Conservation (phyloP, 768 basidiomycete genomes). For the Trametes punicea region DNA sequence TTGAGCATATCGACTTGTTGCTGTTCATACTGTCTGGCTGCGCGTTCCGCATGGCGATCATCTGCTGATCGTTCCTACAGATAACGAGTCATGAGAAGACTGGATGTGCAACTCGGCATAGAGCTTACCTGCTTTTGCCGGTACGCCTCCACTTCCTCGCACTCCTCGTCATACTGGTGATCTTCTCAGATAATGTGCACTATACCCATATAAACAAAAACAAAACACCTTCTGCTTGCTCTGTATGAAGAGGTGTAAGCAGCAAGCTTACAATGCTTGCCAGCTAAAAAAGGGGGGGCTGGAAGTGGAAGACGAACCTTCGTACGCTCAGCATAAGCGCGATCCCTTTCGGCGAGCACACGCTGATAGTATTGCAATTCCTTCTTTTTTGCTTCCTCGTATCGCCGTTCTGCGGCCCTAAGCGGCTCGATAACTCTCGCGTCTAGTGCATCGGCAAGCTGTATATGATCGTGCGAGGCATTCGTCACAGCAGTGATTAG, state of each 20-base stretch:
- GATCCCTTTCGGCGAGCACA: conserved; percentile 67
- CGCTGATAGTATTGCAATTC: conserved; percentile 72
- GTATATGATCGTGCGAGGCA: conserved; percentile 66
- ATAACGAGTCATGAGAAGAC: neutral
- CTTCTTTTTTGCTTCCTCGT: conserved; percentile 70
- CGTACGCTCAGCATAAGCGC: conserved; percentile 58
- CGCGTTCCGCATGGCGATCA: conserved; percentile 73
- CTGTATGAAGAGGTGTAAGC: conserved; percentile 33
- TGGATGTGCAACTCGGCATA: neutral
- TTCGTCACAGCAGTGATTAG: conserved; percentile 59
- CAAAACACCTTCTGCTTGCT: conserved; percentile 57
- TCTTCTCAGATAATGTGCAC: neutral
- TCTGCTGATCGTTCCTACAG: conserved; percentile 63
- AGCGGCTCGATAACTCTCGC: conserved; percentile 64
- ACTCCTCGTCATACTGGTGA: conserved; percentile 75
- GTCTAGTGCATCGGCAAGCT: conserved; percentile 58
- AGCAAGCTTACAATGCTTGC: too few relatives aligned
- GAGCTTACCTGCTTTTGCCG: conserved; percentile 73
- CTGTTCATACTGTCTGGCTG: conserved; percentile 70
- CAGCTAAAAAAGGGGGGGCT: neutral
- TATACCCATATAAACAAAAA: conserved; percentile 5
- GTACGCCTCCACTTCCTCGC: conserved; percentile 64
- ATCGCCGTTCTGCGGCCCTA: conserved; percentile 54
- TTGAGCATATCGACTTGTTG: conserved; percentile 76
- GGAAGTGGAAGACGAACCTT: conserved; percentile 46